Base-by-base conservation (phyloP, 2,329 filamentous ascomycete species). In the Colletotrichum sp. region DNA sequence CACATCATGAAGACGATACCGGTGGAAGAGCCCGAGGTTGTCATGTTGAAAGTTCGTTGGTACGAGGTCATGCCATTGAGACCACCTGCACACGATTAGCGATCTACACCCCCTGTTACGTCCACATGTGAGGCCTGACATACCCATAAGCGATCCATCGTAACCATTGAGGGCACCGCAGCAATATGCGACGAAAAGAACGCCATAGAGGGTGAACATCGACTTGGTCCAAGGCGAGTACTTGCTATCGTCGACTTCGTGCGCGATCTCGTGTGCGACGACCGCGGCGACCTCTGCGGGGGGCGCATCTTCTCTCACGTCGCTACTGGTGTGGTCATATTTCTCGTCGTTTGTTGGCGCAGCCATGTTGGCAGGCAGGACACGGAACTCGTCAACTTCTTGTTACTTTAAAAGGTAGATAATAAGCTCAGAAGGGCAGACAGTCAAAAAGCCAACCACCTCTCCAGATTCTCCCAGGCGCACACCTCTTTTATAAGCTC, bases 1-100 rank as follows among this genome's bases (percentile, higher is more conserved):
- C 69, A 75, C 65, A 88, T 87, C 81, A 86, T 86, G 73, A 87
- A 87, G 26, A 88, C 76, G n/a, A 77, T 72, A 6, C 76, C 76
- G 4, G 76, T 77, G n/a, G 59, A 32, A 4, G 76, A 77, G 4
- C 76, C 76, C 16, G 68, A 72, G 6, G 73, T 69, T 24, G 55
- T 82, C 69, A 77, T 76, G 52, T 73, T 26, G 62, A 69, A 76
- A 15, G 72, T 9, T 1, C 34, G 72, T 15, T 82, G 80, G 18
- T 80, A 82, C 0, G 80, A 82, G 2, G 6, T 34, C 81, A 82
- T 81, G 12, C 79, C 81, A 12, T 82, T 82, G 6, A 82, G 57
- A n/a, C 68, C 68, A 52, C 68, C 68, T 70, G 12, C 5, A 16
- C 6, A 34, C 15, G 8, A 13, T 62, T 28, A 70, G 34, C 44